Base-by-base conservation (phyloP, 108 stramenopile genomes). In the Fragilaria radians region DNA sequence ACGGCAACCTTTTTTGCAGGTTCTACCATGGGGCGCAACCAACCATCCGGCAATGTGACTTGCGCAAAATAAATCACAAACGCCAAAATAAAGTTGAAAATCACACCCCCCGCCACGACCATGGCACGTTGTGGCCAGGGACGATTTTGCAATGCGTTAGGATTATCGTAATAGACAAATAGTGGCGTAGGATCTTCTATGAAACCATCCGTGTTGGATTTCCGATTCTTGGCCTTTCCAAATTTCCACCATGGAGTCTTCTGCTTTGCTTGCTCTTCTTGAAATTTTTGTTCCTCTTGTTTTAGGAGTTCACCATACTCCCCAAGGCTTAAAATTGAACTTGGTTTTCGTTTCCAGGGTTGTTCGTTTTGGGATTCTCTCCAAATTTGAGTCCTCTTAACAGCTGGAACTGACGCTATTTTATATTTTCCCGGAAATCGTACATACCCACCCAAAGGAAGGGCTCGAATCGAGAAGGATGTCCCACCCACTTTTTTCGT, bases 401-500 rank as follows among this genome's bases (percentile, higher is more conserved):
- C 36, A 11, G 14, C 7, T 42, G 7, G 36, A 7, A 65, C 81
- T 18, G 58, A 23, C n/a, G 74, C 74, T 19, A 61, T 59, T 47
- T 89, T 77, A 69, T 89, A 93, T 59, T 89, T 87, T 64, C 87
- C 83, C 19, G 91, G 91, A 63, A 93, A 93, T 25, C 82, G 73
- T 1, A 93, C 91, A 52, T 84, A 93, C 2, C 91, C 91, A 24
- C 91, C 91, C 21, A 93, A 49, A 0, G 91, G 91, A 0, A 93
- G 21, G 0, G 80, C 82, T 0, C 91, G 61, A 3, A 93, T 61
- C 52, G 77, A 83, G 65, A 89, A 93, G 68, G 83, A 84, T 48
- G 79, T 66, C 25, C 76, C 76, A 36, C 67, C 53, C 1, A 68
- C 74, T 56, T 73, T 60, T 45, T 79, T 71, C 0, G 86, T 82